Conservation (phyloP, 1,284 basidiomycete species). For the Ganoderma multipileum region DNA sequence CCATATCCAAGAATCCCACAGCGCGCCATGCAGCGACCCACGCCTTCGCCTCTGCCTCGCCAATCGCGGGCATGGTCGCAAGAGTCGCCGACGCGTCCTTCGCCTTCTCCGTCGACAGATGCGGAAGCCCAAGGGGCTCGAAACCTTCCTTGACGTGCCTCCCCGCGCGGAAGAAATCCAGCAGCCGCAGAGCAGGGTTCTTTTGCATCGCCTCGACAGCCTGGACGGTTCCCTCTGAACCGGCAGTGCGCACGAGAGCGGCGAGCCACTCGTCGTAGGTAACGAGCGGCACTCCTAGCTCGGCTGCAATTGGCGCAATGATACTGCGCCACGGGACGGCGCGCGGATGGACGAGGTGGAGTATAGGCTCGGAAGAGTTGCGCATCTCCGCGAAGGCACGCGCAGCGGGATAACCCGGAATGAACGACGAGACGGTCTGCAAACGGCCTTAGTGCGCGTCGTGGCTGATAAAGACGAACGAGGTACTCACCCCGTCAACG, state of each 20-base stretch:
- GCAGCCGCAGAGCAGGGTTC: constrained; percentile 27
- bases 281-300: constrained; percentile 24
- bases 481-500: constrained; percentile 10
- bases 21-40: constrained; percentile 21
- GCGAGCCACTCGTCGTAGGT: constrained; percentile 23
- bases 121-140: constrained; percentile 16
- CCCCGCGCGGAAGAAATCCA: constrained; percentile 23
- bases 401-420: constrained; percentile 32
- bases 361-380: constrained; percentile 18
- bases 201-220: constrained; percentile 9
- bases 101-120: constrained; percentile 14
- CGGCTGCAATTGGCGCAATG: constrained; percentile 16
- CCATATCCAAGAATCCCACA: constrained; percentile 15
- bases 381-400: constrained; percentile 32
- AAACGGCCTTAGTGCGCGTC: not conserved
- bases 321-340: constrained; percentile 24
- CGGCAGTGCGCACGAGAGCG: constrained; percentile 5
- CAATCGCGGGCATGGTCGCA: constrained; percentile 11
- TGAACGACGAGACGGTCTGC: constrained; percentile 31
- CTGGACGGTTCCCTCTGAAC: not conserved
- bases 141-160: not conserved
- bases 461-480: not conserved
- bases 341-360: constrained; percentile 24
- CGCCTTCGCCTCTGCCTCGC: constrained; percentile 6
- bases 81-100: constrained; percentile 12